Evolutionary conservation across 2,329 filamentous ascomycete species (phyloP).

Genomic region (Epichloe amarillans): DNA sequence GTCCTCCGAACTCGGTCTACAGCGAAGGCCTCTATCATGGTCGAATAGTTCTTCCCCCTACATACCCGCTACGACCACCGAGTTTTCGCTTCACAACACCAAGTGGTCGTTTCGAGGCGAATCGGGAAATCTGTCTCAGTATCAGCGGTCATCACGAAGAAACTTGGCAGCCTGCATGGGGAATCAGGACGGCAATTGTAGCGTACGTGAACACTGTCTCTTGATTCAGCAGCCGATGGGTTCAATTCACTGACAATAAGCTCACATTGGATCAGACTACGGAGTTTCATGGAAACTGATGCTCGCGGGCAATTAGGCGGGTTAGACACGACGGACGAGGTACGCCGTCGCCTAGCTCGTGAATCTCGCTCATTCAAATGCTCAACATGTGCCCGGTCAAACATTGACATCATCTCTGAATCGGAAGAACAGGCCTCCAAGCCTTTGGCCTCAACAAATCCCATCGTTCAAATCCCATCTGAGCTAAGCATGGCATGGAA

Average conservation of each 20-base stretch:
- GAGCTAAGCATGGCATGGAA: conserved; percentile 56
- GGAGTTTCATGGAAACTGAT: conserved; percentile 89
- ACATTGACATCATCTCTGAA: conserved; percentile 61
- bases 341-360: conserved; percentile 54
- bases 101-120: conserved; percentile 85
- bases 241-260: background rate
- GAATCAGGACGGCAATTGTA: conserved; percentile 74
- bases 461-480: conserved; percentile 36
- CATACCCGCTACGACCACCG: conserved; percentile 83
- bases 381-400: conserved; percentile 53
- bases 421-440: conserved; percentile 44
- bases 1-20: conserved; percentile 71
- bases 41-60: conserved; percentile 79
- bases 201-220: conserved; percentile 25
- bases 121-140: conserved; percentile 89
- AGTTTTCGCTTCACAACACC: conserved; percentile 94
- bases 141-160: conserved; percentile 96
- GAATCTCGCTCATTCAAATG: conserved; percentile 58
- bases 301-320: conserved; percentile 82
- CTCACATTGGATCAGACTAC: conserved; percentile 32
- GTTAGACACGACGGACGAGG: conserved; percentile 58
- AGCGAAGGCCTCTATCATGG: conserved; percentile 83
- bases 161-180: conserved; percentile 98
- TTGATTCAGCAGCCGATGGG: too few relatives aligned
- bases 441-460: conserved; percentile 16